Percentiles rank a stretch among this genome's conserved stretches.
These are phyloP conservation scores for Chondrostereum purpureum DNA, from an alignment of 1,284 basidiomycete species.

Conservation along the genomic window DNA sequence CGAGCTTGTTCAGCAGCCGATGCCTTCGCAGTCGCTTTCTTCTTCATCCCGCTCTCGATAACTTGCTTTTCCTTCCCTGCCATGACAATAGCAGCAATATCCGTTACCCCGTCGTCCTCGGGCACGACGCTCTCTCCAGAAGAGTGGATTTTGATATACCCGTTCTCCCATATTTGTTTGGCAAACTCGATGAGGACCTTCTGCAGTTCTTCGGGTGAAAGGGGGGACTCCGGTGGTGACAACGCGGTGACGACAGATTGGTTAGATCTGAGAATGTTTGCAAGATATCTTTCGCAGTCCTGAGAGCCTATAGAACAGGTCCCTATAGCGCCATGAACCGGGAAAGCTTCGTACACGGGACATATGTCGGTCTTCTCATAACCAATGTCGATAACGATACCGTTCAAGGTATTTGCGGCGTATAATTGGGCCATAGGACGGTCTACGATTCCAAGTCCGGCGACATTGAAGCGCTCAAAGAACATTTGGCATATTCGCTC, in stretches of 20 bases:
- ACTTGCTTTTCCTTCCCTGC: slow-evolving; percentile 78
- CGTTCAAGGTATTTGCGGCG: slow-evolving; percentile 73
- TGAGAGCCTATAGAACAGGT: slow-evolving; percentile 60
- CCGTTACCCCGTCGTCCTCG: slow-evolving; percentile 85
- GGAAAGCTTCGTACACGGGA: slow-evolving; percentile 75
- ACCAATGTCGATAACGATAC: slow-evolving; percentile 84
- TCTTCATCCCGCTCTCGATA: slow-evolving; percentile 75
- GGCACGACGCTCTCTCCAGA: slow-evolving; percentile 56
- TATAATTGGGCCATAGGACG: slow-evolving; percentile 82
- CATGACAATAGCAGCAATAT: slow-evolving; percentile 77
- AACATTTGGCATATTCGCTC: slow-evolving; percentile 82
- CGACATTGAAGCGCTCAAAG: slow-evolving; percentile 94
- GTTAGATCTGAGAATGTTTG: slow-evolving; percentile 61
- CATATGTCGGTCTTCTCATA: slow-evolving; percentile 71
- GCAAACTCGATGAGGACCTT: slow-evolving; percentile 51
- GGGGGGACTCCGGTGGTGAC: slow-evolving; percentile 42
- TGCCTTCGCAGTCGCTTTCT: slow-evolving; percentile 67
- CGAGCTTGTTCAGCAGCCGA: slow-evolving; percentile 75
- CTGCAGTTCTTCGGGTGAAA: slow-evolving; percentile 40
- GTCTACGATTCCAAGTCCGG: slow-evolving; percentile 80
- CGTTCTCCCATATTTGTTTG: slow-evolving; percentile 52
- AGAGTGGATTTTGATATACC: slow-evolving; percentile 63
- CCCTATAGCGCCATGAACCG: slow-evolving; percentile 54
- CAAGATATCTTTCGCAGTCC: slow-evolving; percentile 75
- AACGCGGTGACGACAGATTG: slow-evolving; percentile 61